Percentiles rank a stretch among this genome's conserved stretches.
Conservation (phyloP, 2,329 filamentous ascomycete species). For the Immersiporthe knoxdaviesiana region DNA sequence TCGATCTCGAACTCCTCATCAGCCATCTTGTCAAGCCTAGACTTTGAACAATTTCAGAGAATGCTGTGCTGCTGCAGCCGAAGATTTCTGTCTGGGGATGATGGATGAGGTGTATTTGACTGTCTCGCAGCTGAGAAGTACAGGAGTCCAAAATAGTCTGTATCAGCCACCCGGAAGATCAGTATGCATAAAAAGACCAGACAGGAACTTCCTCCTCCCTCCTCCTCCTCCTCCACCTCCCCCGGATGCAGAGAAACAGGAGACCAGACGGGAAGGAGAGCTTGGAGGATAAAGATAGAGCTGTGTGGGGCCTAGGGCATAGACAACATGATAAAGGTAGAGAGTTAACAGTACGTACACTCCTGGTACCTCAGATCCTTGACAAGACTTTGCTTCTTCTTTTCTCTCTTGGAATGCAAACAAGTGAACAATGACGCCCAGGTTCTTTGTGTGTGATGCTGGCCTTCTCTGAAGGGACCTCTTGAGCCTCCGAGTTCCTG, state of each 20-base stretch:
- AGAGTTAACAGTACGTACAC: slow-evolving; percentile 60
- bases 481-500: slow-evolving; percentile 31
- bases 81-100: slow-evolving; percentile 23
- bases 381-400: slow-evolving; percentile 32
- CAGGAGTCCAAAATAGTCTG: slow-evolving; percentile 38
- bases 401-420: slow-evolving; percentile 26
- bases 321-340: slow-evolving; percentile 43
- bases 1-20: slow-evolving; percentile 76
- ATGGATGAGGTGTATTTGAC: slow-evolving; percentile 39
- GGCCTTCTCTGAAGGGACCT: slow-evolving; percentile 7
- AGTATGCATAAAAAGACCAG: slow-evolving; percentile 30
- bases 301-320: slow-evolving; percentile 33
- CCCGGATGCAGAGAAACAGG: slow-evolving; percentile 13
- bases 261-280: slow-evolving; percentile 28
- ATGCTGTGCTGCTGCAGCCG: slow-evolving; percentile 8
- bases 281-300: slow-evolving; percentile 32
- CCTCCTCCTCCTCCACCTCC: neutral
- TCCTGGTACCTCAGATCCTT: slow-evolving; percentile 39
- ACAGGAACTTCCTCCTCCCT: neutral
- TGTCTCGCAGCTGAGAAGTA: slow-evolving; percentile 40
- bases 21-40: slow-evolving; percentile 53
- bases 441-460: slow-evolving; percentile 29
- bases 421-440: slow-evolving; percentile 32
- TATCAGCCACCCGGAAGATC: slow-evolving; percentile 30
- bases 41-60: slow-evolving; percentile 20